Conservation (phyloP, 2,329 filamentous ascomycete species). For the Biscogniauxia mediterranea region DNA sequence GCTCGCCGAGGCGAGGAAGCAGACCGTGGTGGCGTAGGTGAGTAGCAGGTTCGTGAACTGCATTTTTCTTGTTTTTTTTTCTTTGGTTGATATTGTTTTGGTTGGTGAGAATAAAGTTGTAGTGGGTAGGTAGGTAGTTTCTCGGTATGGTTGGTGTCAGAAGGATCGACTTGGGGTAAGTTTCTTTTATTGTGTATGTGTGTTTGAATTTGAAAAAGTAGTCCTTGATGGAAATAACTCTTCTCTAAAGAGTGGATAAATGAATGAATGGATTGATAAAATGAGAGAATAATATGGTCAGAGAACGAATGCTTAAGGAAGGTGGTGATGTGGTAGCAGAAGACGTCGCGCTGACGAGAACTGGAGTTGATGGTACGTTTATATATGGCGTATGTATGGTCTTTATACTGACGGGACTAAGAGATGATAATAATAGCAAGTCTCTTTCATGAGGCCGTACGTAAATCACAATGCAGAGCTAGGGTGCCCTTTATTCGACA, state of each 20-base stretch:
- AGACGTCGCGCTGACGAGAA: no score
- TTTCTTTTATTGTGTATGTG: no score
- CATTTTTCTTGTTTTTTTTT: conserved; percentile 10
- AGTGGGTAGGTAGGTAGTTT: neutral
- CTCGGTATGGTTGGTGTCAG: neutral
- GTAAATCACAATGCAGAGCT: no score
- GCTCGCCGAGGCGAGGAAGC: conserved; percentile 1
- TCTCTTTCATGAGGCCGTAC: no score
- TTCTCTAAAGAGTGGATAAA: neutral
- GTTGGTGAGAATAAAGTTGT: neutral
- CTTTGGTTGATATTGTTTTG: neutral
- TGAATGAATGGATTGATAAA: neutral
- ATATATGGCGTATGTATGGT: no score
- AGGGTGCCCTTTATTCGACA: no score
- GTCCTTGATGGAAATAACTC: neutral
- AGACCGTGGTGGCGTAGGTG: conserved; percentile 7
- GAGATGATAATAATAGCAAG: no score
- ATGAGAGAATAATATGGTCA: neutral
- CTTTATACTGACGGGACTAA: no score
- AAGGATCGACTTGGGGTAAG: neutral
- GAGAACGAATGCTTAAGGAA: no score
- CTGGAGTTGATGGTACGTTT: no score
- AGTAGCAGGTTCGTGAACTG: conserved; percentile 19
- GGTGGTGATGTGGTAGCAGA: no score
- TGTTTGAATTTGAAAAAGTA: neutral